phyloP scores from a whole-genome alignment of 148 eudicot genomes.

The Chenopodium album region DNA sequence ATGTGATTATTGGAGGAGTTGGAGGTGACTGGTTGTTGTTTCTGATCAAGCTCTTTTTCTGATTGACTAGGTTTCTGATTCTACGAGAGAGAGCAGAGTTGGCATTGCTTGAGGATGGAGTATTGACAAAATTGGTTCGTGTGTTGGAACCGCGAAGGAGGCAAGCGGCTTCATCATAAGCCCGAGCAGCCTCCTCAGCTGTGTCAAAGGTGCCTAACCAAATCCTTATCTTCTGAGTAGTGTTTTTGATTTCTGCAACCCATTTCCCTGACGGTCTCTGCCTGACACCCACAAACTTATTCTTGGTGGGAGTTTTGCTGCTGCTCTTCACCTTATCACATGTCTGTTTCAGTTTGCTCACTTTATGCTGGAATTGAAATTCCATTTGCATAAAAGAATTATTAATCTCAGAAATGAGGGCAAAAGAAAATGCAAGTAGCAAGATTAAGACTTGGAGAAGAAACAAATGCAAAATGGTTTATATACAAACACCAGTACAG shows the following conservation, averaged over 20 bases:
- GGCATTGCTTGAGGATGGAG: slow-evolving; percentile 19
- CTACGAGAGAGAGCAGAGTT: slow-evolving; percentile 50
- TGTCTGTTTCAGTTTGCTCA: slow-evolving; percentile 17
- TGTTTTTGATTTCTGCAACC: slow-evolving; percentile 79
- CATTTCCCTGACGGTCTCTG: slow-evolving; percentile 74
- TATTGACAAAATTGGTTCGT: slow-evolving; percentile 49
- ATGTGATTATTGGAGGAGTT: not conserved
- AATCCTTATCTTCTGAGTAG: slow-evolving; percentile 60
- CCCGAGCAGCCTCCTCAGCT: slow-evolving; percentile 68
- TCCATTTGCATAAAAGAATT: slow-evolving; percentile 26
- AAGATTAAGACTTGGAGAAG: not conserved
- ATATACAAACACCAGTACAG: not conserved
- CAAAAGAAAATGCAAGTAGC: not conserved
- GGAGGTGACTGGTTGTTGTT: slow-evolving; percentile 16
- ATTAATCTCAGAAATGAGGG: not conserved
- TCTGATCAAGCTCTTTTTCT: slow-evolving; percentile 32
- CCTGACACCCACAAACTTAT: slow-evolving; percentile 68
- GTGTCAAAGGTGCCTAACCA: slow-evolving; percentile 75
- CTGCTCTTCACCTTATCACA: not conserved
- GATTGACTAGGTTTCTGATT: slow-evolving; percentile 52
- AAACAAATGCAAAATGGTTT: not conserved
- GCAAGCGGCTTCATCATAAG: slow-evolving; percentile 69
- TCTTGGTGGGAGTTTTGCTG: slow-evolving; percentile 8
- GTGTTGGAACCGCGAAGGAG: slow-evolving; percentile 68
- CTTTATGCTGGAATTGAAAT: slow-evolving; percentile 37